Percentiles rank a stretch among this genome's conserved stretches.
These are phyloP conservation scores for Paratinospora sagittata DNA, from an alignment of 164 flowering plant species.

Conservation along the genomic window DNA sequence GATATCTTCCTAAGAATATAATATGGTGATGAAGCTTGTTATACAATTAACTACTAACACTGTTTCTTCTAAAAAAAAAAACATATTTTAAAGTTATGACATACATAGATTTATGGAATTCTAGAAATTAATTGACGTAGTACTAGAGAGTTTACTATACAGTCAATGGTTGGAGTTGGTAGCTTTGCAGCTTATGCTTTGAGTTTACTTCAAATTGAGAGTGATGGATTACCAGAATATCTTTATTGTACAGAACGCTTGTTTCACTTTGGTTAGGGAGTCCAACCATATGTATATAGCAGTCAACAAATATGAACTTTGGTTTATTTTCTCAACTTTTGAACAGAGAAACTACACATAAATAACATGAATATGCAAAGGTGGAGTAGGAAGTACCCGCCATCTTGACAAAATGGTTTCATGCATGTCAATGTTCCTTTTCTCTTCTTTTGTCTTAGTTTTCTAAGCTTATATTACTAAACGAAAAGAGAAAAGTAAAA, in stretches of 20 bases:
- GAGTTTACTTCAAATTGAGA: background rate
- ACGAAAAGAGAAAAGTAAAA: too few relatives aligned
- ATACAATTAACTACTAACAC: too few relatives aligned
- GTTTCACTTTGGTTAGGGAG: too few relatives aligned
- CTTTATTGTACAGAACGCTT: background rate
- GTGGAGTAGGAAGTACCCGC: slow-evolving; percentile 2
- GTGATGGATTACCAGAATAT: background rate
- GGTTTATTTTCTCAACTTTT: background rate
- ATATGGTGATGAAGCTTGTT: too few relatives aligned
- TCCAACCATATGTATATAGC: background rate
- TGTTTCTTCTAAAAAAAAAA: too few relatives aligned
- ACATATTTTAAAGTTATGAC: too few relatives aligned
- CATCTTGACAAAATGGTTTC: background rate
- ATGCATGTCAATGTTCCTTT: background rate
- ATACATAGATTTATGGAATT: too few relatives aligned
- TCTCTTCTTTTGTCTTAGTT: background rate
- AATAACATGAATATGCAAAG: background rate
- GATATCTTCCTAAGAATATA: too few relatives aligned
- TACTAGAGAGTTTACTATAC: background rate
- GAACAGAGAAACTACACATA: too few relatives aligned
- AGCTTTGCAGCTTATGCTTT: background rate
- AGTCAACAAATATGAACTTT: background rate
- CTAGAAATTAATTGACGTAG: background rate
- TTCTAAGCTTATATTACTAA: too few relatives aligned
- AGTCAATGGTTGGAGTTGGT: slow-evolving; percentile 3